Evolutionary conservation across 2,329 filamentous ascomycete genomes (phyloP), one percentile per base, ranked within the genome.

Genomic region (Fusarium verticillioides): DNA sequence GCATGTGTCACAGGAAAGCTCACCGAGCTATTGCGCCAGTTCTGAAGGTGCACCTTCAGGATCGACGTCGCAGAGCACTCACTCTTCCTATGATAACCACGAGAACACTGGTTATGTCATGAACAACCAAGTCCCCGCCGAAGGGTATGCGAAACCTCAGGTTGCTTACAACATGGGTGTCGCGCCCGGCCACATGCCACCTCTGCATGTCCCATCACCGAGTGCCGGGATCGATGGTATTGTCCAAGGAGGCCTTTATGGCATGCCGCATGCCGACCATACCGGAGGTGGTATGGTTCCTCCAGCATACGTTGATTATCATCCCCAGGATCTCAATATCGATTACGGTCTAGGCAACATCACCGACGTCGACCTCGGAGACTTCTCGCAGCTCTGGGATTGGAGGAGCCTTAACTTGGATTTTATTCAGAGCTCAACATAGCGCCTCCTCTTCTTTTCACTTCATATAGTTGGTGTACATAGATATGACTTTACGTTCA

Each of bases 351-450:
- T 77, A 9, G 74, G 70, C 10, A 66, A 56, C 8, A 77, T 77
- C 12, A 77, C 75, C 2, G 74, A 75, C 15, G 63, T 64, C 2
- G 74, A 77, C 4, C 59, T 77, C 1, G 75, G 75, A 15, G 74
- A 78, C 28, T 77, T 77, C 39, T 70, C 74, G 5, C 57, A 66
- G 18, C 43, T 77, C 2, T 77, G 75, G 75, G 74, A 77, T 16
- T 77, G 75, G 75, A 66, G 68, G 16, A 77, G 75, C 26, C 59
- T 77, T 5, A 68, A 75, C 26, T 52, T 77, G 57, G 72, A 75
- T 49, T 77, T 77, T 39, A 77, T 77, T 28, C 61, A 73, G 9
- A 70, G 72, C 42, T 62, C 72, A 39, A 66, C 52, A 47, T 74
- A 75, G 54, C 5, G 37, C 16, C 30, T n/a, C 42, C 36, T 28